These are phyloP conservation scores for Stellera chamaejasme DNA, from an alignment of 345 rosid species.

Conservation along the genomic window DNA sequence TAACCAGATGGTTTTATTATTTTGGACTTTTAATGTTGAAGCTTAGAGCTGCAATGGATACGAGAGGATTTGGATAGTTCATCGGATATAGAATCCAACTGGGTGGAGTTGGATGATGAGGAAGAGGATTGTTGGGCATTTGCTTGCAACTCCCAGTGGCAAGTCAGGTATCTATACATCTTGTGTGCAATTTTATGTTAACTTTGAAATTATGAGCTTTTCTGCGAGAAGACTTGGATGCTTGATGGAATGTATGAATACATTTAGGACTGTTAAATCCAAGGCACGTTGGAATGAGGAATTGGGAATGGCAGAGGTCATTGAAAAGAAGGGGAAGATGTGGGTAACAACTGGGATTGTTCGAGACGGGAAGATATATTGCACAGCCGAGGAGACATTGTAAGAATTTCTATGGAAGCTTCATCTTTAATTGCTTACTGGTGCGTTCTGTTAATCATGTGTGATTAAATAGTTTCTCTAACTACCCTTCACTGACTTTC, in stretches of 20 bases:
- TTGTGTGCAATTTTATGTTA: neutral
- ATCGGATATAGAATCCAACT: constrained; percentile 8
- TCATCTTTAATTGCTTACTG: too few species aligned
- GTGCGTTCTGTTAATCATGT: too few species aligned
- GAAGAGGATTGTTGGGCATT: constrained; percentile 13
- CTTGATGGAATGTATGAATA: neutral
- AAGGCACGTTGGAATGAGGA: constrained; percentile 55
- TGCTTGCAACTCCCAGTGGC: constrained; percentile 14
- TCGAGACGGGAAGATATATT: constrained; percentile 45
- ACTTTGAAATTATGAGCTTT: neutral
- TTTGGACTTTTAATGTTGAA: too few species aligned
- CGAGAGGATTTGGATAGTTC: constrained; percentile 7
- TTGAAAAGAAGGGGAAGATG: constrained; percentile 67
- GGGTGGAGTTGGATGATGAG: constrained; percentile 9
- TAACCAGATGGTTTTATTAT: too few species aligned
- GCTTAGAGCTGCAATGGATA: constrained; percentile 1
- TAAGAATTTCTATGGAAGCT: constrained; percentile 21
- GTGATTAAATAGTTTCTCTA: too few species aligned
- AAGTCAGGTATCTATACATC: constrained; percentile 17
- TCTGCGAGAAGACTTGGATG: neutral
- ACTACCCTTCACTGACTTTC: too few species aligned
- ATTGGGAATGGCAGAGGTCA: constrained; percentile 55
- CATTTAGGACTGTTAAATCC: constrained; percentile 43
- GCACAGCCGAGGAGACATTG: constrained; percentile 67
- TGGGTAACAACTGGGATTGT: constrained; percentile 76